A percentile compares a stretch with the other conserved stretches of the same genome.
Evolutionary conservation across 768 basidiomycete species (phyloP).

Genomic region (Trametes gibbosa): DNA sequence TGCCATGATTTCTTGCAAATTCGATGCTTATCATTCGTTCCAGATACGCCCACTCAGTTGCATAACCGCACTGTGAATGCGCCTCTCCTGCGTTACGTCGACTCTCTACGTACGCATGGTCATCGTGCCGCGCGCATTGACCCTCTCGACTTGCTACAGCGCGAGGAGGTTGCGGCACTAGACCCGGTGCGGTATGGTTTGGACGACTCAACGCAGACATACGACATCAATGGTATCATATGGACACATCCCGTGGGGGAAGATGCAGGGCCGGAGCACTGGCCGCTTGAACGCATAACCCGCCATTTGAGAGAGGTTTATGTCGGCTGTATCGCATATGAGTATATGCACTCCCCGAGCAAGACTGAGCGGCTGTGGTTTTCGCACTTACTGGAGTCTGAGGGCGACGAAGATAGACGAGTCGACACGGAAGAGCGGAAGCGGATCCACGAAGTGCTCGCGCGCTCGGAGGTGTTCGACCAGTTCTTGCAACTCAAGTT

Average conservation of each 20-base stretch:
- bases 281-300: constrained; percentile 71
- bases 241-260: constrained; percentile 57
- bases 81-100: constrained; percentile 81
- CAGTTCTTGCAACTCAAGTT: constrained; percentile 85
- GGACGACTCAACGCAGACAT: constrained; percentile 45
- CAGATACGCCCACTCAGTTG: constrained; percentile 66
- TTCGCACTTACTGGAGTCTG: constrained; percentile 77
- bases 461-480: constrained; percentile 78
- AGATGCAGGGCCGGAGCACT: constrained; percentile 42
- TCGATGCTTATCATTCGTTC: not conserved
- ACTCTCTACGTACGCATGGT: constrained; percentile 81
- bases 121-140: constrained; percentile 86
- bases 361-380: constrained; percentile 90
- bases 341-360: constrained; percentile 87
- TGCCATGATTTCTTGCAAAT: no score
- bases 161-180: constrained; percentile 77
- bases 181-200: constrained; percentile 78
- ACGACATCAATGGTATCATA: constrained; percentile 78
- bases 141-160: constrained; percentile 82
- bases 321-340: constrained; percentile 84
- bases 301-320: constrained; percentile 71
- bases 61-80: constrained; percentile 71
- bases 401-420: constrained; percentile 19
- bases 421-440: constrained; percentile 39
- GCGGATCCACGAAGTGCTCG: constrained; percentile 67